Conservation (phyloP, 1,284 basidiomycete species). For the Papiliotrema flavescens region DNA sequence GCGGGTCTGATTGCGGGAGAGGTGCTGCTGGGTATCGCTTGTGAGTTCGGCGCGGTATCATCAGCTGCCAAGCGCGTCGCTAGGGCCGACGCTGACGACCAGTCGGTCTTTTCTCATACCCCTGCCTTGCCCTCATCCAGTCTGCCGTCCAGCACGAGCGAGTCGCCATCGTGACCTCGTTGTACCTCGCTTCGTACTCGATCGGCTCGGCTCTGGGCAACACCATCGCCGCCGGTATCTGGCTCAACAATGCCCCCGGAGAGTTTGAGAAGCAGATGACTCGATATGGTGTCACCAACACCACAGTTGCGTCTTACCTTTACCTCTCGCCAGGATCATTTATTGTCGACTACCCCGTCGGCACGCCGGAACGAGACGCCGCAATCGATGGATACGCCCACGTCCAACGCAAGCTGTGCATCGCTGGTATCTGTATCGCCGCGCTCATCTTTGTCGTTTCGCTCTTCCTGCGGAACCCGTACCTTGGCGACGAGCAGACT, state of each 20-base stretch:
- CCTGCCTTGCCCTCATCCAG: conserved; percentile 48
- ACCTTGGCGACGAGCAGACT: conserved; percentile 35
- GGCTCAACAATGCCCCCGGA: conserved; percentile 29
- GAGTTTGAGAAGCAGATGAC: conserved; percentile 16
- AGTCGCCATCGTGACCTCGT: conserved; percentile 46
- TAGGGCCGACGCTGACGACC: neutral
- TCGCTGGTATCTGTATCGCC: conserved; percentile 39
- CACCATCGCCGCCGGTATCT: conserved; percentile 50
- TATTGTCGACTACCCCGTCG: conserved; percentile 36
- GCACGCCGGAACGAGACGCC: conserved; percentile 41
- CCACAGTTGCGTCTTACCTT: conserved; percentile 34
- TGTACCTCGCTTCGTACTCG: conserved; percentile 48
- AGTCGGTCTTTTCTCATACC: conserved; percentile 47
- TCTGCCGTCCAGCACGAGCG: conserved; percentile 48
- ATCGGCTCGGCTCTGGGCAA: conserved; percentile 48
- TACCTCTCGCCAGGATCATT: conserved; percentile 43
- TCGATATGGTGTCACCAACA: conserved; percentile 29
- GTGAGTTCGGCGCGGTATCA: conserved; percentile 3
- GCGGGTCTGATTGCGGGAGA: conserved; percentile 47
- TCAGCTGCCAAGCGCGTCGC: neutral
- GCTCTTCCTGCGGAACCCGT: conserved; percentile 27
- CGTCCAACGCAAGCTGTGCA: conserved; percentile 40
- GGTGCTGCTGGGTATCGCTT: conserved; percentile 49
- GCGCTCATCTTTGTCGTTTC: conserved; percentile 25
- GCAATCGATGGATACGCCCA: conserved; percentile 35